Percentiles rank a stretch among this genome's conserved stretches.
Conservation (phyloP, 208 protist genomes). For the Leishmania major region DNA sequence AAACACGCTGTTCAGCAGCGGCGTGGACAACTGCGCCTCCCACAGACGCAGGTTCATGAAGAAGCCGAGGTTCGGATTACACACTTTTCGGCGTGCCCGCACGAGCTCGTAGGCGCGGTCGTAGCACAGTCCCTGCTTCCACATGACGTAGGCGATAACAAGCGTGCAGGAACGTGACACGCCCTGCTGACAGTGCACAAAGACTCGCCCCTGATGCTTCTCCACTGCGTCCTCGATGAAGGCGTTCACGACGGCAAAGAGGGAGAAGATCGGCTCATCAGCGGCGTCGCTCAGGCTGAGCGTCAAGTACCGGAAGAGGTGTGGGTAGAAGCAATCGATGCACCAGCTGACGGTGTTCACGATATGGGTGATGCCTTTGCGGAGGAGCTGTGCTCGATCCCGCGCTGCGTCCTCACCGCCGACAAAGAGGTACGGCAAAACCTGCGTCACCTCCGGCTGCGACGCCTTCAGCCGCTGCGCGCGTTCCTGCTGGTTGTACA, state of each 20-base stretch:
- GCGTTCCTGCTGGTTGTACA: conserved; percentile 61
- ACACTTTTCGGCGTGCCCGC: conserved; percentile 65
- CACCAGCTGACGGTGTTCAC: conserved; percentile 92
- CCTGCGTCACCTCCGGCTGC: conserved; percentile 74
- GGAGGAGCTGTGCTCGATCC: conserved; percentile 67
- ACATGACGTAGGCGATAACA: conserved; percentile 94
- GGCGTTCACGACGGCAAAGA: conserved; percentile 87
- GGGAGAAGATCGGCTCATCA: conserved; percentile 90
- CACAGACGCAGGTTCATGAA: conserved; percentile 84
- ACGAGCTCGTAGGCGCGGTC: conserved; percentile 83
- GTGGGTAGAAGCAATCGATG: conserved; percentile 58
- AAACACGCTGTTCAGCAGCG: conserved; percentile 55
- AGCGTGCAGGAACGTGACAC: conserved; percentile 91
- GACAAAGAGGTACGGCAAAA: conserved; percentile 87
- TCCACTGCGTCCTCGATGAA: conserved; percentile 82
- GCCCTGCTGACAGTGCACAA: conserved; percentile 96
- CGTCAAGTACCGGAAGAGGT: conserved; percentile 86
- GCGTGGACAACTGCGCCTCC: conserved; percentile 65
- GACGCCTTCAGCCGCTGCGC: conserved; percentile 57
- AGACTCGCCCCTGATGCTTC: conserved; percentile 60
- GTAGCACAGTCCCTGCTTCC: conserved; percentile 80
- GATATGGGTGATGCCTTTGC: conserved; percentile 91
- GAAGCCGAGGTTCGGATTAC: conserved; percentile 93
- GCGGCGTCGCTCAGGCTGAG: conserved; percentile 88
- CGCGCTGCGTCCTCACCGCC: conserved; percentile 70